These are phyloP conservation scores for Pelargonium nanum DNA, from an alignment of 345 rosid genomes.

Conservation along the genomic window DNA sequence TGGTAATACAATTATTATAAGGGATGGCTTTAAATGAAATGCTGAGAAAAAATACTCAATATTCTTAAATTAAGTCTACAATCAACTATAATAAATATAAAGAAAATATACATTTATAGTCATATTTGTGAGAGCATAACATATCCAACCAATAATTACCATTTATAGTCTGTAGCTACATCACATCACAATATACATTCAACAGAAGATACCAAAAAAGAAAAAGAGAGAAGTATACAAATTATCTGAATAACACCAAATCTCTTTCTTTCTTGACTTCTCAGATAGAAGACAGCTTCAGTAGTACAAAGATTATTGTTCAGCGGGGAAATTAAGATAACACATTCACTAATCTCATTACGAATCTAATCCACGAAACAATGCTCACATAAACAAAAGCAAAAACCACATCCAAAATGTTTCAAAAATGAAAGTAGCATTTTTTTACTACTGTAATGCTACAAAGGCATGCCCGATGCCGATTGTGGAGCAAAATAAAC, in stretches of 20 bases:
- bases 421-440: neutral
- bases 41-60: too few relatives aligned
- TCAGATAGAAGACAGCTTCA: neutral
- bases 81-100: too few relatives aligned
- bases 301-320: neutral
- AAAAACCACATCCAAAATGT: neutral
- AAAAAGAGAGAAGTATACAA: neutral
- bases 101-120: too few relatives aligned
- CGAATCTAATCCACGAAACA: conserved; percentile 2
- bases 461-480: neutral
- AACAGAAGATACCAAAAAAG: too few relatives aligned
- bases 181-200: too few relatives aligned
- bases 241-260: neutral
- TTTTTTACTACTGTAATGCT: neutral
- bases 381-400: conserved; percentile 3
- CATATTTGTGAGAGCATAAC: too few relatives aligned
- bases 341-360: neutral
- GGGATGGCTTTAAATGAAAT: too few relatives aligned
- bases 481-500: neutral
- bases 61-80: too few relatives aligned
- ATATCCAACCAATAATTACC: too few relatives aligned
- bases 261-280: neutral
- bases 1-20: too few relatives aligned
- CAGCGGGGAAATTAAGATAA: neutral
- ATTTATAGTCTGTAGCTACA: too few relatives aligned